Evolutionary conservation across 345 rosid species (phyloP).

Genomic region (Aquilaria malaccensis): DNA sequence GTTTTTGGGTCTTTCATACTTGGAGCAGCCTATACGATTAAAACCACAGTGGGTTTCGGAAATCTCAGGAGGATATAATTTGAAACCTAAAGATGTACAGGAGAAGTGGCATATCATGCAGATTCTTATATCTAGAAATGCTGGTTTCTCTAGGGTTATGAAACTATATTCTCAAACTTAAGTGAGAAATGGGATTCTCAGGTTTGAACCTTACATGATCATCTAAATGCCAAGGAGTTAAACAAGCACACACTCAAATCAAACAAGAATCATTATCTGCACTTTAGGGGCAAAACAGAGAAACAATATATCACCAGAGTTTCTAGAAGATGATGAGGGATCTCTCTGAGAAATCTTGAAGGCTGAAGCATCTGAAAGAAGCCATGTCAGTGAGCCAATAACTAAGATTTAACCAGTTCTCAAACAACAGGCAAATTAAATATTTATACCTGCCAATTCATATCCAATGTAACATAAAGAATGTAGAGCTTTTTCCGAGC

Average conservation of each 20-base stretch:
- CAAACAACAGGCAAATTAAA: too few species aligned
- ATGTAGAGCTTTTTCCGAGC: slow-evolving; percentile 79
- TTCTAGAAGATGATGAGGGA: slow-evolving; percentile 74
- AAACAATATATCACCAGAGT: slow-evolving; percentile 35
- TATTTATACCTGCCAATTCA: slow-evolving; percentile 83
- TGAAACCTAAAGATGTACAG: background rate
- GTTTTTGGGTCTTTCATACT: slow-evolving; percentile 27
- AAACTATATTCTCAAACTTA: too few species aligned
- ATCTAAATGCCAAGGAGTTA: too few species aligned
- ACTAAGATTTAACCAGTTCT: background rate
- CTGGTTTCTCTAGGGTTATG: too few species aligned
- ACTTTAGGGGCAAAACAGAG: too few species aligned
- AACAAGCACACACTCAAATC: too few species aligned
- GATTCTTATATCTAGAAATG: too few species aligned
- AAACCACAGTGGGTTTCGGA: too few species aligned
- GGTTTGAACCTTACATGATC: too few species aligned
- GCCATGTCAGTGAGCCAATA: slow-evolving; percentile 18
- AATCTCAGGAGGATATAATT: background rate
- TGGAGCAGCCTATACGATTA: slow-evolving; percentile 42
- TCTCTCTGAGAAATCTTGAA: slow-evolving; percentile 88
- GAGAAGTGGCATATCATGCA: too few species aligned
- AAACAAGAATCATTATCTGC: too few species aligned
- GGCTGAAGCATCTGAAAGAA: slow-evolving; percentile 76
- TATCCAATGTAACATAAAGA: slow-evolving; percentile 71
- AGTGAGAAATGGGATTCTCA: too few species aligned